Base-by-base conservation (phyloP, 768 basidiomycete genomes). In the Suillus variegatus region DNA sequence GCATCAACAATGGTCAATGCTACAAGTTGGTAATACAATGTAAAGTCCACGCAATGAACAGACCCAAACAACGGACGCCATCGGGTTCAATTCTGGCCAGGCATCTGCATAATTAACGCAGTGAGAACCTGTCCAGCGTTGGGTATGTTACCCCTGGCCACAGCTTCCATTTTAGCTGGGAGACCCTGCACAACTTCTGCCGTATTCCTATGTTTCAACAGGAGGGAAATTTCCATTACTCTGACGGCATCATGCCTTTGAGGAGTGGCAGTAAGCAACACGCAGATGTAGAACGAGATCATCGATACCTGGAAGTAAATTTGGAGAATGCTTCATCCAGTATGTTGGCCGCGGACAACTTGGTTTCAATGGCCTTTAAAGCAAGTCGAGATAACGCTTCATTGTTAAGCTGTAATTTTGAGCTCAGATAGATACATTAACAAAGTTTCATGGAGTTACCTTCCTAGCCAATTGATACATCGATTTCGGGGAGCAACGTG, bases 381-480 rank as follows among this genome's bases (percentile, higher is more conserved):
- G 67, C 60, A 43, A 66, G 52, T 36, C 18, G 58, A 44, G 61
- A 51, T 25, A 68, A 49, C 14, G 16, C 1, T 13, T 62, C 43
- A 38, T 62, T 52, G 18, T 52, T 49, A 8, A 67, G 46, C 66
- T 61, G 56, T 20, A 25, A 4, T 38, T 52, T 16, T 28, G 28
- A 32, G n/a, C 49, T 58, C 40, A 41, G 43, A 40, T 4, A 28
- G 13, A 40, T n/a, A 35, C 38, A 18, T 28, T 40, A 52, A 40
- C 12, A 13, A 22, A 16, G 20, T 36, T 51, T 20, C 35, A n/a
- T 36, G 4, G n/a, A 38, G 61, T 51, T 44, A 70, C 71, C 65
- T 68, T 68, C 25, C 61, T 66, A 12, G 71, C 72, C 14, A 73
- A 44, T 22, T 70, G 72, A 62, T 72, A 73, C 72, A 73, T 72